These are phyloP conservation scores for Suhomyces pyralidae DNA, from an alignment of 805 yeast species.

Conservation along the genomic window DNA sequence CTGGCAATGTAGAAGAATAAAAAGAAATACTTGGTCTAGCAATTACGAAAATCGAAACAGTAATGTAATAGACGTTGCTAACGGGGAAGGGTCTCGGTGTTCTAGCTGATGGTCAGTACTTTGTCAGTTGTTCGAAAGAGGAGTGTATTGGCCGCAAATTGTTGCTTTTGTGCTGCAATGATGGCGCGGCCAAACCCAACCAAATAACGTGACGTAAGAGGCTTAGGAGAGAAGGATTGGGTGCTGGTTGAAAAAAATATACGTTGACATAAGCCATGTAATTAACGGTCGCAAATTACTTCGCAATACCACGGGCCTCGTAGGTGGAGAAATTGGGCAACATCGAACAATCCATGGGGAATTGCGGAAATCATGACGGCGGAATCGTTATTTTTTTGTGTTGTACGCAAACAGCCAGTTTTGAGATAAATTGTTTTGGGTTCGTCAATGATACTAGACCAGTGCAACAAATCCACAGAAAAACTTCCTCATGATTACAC, in stretches of 20 bases:
- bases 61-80: neutral
- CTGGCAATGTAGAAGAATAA: neutral
- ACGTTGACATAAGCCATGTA: neutral
- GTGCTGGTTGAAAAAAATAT: neutral
- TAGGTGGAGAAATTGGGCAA: neutral
- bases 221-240: neutral
- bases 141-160: neutral
- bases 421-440: neutral
- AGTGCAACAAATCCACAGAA: neutral
- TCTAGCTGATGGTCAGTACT: neutral
- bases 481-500: neutral
- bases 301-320: neutral
- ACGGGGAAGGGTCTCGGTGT: neutral
- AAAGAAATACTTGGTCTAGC: neutral
- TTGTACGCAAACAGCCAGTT: neutral
- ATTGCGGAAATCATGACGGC: neutral
- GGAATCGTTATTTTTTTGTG: neutral
- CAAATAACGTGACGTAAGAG: neutral
- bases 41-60: neutral
- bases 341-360: neutral
- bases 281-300: neutral
- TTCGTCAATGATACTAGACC: neutral
- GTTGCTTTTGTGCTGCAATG: neutral
- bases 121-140: neutral
- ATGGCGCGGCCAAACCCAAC: neutral